Base-by-base conservation (phyloP, 2,329 filamentous ascomycete species). In the Botrytis medusae region DNA sequence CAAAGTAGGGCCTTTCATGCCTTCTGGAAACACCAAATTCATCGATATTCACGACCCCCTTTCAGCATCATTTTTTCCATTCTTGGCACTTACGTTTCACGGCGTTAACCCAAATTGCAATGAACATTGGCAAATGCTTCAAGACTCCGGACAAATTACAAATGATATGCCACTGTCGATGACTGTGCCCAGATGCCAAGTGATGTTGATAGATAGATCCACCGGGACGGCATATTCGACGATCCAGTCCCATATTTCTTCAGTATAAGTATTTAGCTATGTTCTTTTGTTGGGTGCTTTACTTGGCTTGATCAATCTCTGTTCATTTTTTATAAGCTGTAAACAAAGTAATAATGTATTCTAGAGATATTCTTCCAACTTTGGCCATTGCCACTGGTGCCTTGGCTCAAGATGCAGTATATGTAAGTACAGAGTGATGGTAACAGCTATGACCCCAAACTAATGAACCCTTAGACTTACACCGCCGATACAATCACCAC, bases 391-490 rank as follows among this genome's bases (percentile, higher is more conserved):
- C 61, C 25, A 42, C 46, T 18, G 62, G 60, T 37, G n/a, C 61
- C 57, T 64, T 72, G 32, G 69, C 69, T 20, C 69, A 72, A 72
- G 46, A 72, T 6, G 20, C 16, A 18, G 18, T 72, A 57, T 69
- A 69, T 61, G 71, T 72, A 32, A 51, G 71, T 57, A 42, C 29
- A 48, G 25, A 63, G 22, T 25, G 46, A 44, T 44, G 34, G 34
- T 6, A 54, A 37, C 25, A 51, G 10, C 37, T 51, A 51, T 61
- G 32, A 37, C 34, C 25, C 29, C 6, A n/a, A 51, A 44, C 65
- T 62, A 63, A 70, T 70, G 14, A 57, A 9, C 8, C 22, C n/a
- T 20, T 51, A 73, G 71, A 70, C 65, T 18, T 73, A 70, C 34
- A 69, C 57, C 20, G 34, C 65, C 57, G 68, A 42, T 5, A 70